Conservation (phyloP, 345 rosid species). For the Rhodamnia argentea region DNA sequence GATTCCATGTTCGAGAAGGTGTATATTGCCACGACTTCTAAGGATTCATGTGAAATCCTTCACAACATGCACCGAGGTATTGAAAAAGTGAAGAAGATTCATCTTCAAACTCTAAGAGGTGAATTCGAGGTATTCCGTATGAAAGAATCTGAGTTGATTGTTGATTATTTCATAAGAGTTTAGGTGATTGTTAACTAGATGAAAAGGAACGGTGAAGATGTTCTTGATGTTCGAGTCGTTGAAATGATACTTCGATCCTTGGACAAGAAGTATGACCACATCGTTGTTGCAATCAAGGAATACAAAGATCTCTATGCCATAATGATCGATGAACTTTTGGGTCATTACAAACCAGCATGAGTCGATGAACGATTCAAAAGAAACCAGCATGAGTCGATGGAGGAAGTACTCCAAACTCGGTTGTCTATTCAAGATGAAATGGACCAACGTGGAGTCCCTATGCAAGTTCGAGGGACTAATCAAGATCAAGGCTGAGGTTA, state of each 20-base stretch:
- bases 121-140: not conserved
- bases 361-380: too few species aligned
- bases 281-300: too few species aligned
- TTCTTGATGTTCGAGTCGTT: too few species aligned
- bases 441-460: not conserved
- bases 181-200: not conserved
- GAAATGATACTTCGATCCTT: too few species aligned
- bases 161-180: not conserved
- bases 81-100: not conserved
- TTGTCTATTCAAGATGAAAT: not conserved
- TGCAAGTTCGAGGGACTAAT: too few species aligned
- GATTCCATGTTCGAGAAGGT: slow-evolving; percentile 2
- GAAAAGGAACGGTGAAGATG: too few species aligned
- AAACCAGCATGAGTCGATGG: too few species aligned
- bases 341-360: not conserved
- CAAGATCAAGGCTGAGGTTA: not conserved
- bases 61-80: not conserved
- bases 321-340: too few species aligned
- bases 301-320: too few species aligned
- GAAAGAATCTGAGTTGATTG: too few species aligned
- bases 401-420: not conserved
- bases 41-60: slow-evolving; percentile 1
- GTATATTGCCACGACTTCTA: not conserved
- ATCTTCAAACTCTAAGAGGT: not conserved
- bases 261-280: too few species aligned